These are phyloP conservation scores for Termitomyces sp. DNA, from an alignment of 768 basidiomycete genomes.

Conservation along the genomic window DNA sequence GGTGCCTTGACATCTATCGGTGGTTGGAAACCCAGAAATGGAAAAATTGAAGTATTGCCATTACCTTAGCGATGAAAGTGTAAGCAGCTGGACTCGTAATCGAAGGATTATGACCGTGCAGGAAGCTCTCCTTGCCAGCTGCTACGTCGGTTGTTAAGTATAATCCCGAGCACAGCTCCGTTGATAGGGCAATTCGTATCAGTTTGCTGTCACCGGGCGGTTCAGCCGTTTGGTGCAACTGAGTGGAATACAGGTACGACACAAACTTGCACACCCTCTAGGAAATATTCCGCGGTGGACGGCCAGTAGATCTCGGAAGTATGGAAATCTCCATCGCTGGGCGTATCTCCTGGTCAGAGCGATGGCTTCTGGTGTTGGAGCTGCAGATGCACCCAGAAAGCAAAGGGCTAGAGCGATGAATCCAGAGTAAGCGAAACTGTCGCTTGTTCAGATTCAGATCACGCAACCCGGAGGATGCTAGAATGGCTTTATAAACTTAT, in stretches of 20 bases:
- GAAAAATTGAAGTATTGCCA: no score
- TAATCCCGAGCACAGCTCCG: slow-evolving; percentile 4
- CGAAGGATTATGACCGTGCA: slow-evolving; percentile 14
- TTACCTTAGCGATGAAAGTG: slow-evolving; percentile 14
- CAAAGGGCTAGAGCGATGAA: slow-evolving; percentile 4
- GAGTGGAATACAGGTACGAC: neutral
- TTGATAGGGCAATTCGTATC: slow-evolving; percentile 10
- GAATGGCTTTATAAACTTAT: no score
- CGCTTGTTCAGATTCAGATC: no score
- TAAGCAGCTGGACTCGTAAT: slow-evolving; percentile 6
- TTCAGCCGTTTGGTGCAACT: neutral
- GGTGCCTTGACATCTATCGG: slow-evolving; percentile 12
- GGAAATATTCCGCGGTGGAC: slow-evolving; percentile 12
- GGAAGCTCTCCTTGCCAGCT: slow-evolving; percentile 9
- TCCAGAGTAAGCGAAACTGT: neutral
- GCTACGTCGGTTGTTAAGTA: slow-evolving; percentile 12
- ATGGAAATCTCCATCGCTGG: slow-evolving; percentile 13
- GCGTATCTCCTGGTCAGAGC: slow-evolving; percentile 13
- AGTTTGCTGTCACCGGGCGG: neutral
- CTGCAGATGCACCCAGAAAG: neutral
- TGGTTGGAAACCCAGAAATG: slow-evolving; percentile 9
- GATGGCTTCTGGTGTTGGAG: slow-evolving; percentile 11
- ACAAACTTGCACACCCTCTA: slow-evolving; percentile 13
- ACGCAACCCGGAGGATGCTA: no score
- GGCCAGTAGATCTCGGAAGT: slow-evolving; percentile 14